Base-by-base conservation (phyloP, 2,329 filamentous ascomycete genomes). In the Colletotrichum noveboracense region DNA sequence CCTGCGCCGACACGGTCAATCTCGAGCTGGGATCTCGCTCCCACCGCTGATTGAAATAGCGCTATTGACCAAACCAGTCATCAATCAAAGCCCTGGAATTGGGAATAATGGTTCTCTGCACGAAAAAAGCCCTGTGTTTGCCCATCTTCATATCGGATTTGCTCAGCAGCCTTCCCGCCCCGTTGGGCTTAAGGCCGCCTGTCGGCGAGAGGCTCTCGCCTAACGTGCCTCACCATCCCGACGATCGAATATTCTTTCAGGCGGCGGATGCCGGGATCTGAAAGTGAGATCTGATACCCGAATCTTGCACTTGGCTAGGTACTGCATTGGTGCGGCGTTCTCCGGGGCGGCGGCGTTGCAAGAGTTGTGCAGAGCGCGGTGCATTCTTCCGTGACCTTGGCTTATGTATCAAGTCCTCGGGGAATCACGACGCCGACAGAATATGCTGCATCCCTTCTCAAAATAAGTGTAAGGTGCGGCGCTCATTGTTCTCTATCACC, bases 211-310 rank as follows among this genome's bases (percentile, higher is more conserved):
- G 18, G 60, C 36, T 52, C 62, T 62, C 58, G 58, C 26, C 30
- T 52, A 32, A 34, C 28, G 28, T 36, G 13, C 24, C 56, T 61
- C 24, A 18, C 58, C 16, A 32, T 48, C 38, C 66, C 52, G 32
- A 65, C 26, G 24, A 58, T 70, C 48, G 66, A 58, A 56, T 24
- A 60, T 70, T 65, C 58, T n/a, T 48, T 26, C 21, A 52, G 21
- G 55, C 30, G 32, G 32, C 55, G 28, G 43, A 26, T 26, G 58
- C 61, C 71, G 66, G 67, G 66, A 58, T 56, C 43, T 60, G 21
- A 14, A 65, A 65, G 13, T 74, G 71, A 70, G 66, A 70, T 70
- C 26, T 70, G 65, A 68, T 68, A 58, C 28, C 66, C 32, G 48
- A 48, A 32, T 32, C 26, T 52, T 48, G 18, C 32, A 48, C 64